These are phyloP conservation scores for Sclerotinia trifoliorum DNA, from an alignment of 2,329 filamentous ascomycete genomes.

Conservation along the genomic window DNA sequence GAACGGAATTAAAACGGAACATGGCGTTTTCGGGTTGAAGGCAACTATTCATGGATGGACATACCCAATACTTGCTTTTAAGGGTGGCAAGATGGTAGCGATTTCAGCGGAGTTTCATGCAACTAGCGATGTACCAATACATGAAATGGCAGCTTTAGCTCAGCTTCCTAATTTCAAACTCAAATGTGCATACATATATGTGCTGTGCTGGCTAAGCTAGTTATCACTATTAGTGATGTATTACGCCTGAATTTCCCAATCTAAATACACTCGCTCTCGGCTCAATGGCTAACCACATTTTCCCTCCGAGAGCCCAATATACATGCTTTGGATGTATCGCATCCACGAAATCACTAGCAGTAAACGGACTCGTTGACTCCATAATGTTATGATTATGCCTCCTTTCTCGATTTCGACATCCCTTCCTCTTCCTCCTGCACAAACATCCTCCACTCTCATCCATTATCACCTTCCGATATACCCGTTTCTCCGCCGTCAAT, in stretches of 20 bases:
- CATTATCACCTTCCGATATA: not conserved
- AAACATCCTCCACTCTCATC: not conserved
- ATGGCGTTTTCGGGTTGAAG: constrained; percentile 8
- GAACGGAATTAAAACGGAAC: not conserved
- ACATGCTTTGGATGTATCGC: not conserved
- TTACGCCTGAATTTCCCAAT: constrained; percentile 1
- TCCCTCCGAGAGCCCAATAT: not conserved
- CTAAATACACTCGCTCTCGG: not conserved
- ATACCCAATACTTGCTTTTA: constrained; percentile 20
- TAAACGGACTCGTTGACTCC: not conserved
- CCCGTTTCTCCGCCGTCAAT: not conserved
- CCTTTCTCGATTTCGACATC: not conserved
- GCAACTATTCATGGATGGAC: constrained; percentile 13
- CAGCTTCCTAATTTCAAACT: not conserved
- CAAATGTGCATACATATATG: constrained; percentile 8
- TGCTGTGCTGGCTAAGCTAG: not conserved
- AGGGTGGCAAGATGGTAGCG: not conserved
- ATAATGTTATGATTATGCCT: not conserved
- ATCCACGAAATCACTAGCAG: no score
- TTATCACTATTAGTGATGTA: not conserved
- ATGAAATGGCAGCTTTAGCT: not conserved
- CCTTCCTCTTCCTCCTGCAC: not conserved
- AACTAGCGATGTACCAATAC: not conserved
- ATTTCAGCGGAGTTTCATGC: not conserved
- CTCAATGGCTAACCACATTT: not conserved